Evolutionary conservation across 2,329 filamentous ascomycete species (phyloP).

Genomic region (Cercospora sp.): DNA sequence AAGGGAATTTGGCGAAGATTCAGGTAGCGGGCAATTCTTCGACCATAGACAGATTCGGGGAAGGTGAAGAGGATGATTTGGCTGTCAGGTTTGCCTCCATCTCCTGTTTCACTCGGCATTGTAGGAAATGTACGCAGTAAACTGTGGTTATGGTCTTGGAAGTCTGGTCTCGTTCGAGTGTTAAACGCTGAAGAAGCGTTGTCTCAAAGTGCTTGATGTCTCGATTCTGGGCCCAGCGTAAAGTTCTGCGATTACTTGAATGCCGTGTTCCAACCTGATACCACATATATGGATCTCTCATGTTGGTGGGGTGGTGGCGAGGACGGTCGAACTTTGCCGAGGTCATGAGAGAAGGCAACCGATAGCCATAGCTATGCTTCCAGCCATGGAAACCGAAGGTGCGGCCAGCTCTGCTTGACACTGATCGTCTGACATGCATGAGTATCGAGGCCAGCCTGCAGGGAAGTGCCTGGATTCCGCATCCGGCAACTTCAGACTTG

Average conservation of each 20-base stretch:
- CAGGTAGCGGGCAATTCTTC: slow-evolving; percentile 24
- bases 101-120: neutral
- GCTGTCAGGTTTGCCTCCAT: neutral
- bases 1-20: slow-evolving; percentile 23
- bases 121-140: neutral
- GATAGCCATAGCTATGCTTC: neutral
- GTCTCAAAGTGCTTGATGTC: neutral
- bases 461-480: neutral
- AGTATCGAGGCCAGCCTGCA: neutral
- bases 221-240: neutral
- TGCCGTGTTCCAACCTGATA: neutral
- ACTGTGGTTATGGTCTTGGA: neutral
- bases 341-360: neutral
- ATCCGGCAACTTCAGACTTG: neutral
- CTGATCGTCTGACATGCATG: neutral
- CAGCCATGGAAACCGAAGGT: neutral
- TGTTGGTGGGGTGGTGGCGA: neutral
- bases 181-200: neutral
- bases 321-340: neutral
- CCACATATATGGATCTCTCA: neutral
- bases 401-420: neutral
- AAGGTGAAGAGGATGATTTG: slow-evolving; percentile 28
- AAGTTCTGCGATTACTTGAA: neutral
- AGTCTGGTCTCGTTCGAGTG: neutral
- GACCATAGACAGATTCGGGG: slow-evolving; percentile 26